phyloP scores from a whole-genome alignment of 306 rosid genomes.

The Hippophae rhamnoides region DNA sequence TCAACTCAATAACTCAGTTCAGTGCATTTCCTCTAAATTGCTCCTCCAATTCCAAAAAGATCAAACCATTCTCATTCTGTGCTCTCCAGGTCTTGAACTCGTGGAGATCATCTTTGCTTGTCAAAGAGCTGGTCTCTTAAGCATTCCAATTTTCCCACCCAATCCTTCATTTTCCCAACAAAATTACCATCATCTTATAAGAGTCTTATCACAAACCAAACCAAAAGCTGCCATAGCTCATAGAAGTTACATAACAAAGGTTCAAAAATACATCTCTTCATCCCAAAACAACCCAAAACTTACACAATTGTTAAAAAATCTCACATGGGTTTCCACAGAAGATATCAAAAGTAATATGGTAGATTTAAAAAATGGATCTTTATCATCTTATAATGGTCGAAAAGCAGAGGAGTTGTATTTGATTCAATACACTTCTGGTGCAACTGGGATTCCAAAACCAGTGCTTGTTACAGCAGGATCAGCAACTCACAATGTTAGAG shows the following conservation, averaged over 20 bases:
- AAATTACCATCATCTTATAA: slow-evolving; percentile 41
- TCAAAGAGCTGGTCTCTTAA: slow-evolving; percentile 67
- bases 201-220: slow-evolving; percentile 58
- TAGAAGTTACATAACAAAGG: slow-evolving; percentile 27
- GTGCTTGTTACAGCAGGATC: slow-evolving; percentile 68
- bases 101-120: slow-evolving; percentile 56
- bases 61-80: slow-evolving; percentile 45
- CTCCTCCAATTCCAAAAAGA: slow-evolving; percentile 32
- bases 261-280: slow-evolving; percentile 29
- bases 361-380: neutral
- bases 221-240: slow-evolving; percentile 77
- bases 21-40: slow-evolving; percentile 31
- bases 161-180: slow-evolving; percentile 37
- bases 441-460: slow-evolving; percentile 65
- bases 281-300: slow-evolving; percentile 23
- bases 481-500: slow-evolving; percentile 65
- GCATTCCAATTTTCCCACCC: slow-evolving; percentile 58
- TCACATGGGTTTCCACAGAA: slow-evolving; percentile 45
- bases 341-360: slow-evolving; percentile 15
- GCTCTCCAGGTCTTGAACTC: slow-evolving; percentile 59
- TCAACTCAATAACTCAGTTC: slow-evolving; percentile 44
- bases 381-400: slow-evolving; percentile 35
- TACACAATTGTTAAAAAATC: slow-evolving; percentile 22
- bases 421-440: slow-evolving; percentile 79
- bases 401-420: slow-evolving; percentile 40